Conservation (phyloP, 2,329 filamentous ascomycete species). For the Domatiomyces catenatus region DNA sequence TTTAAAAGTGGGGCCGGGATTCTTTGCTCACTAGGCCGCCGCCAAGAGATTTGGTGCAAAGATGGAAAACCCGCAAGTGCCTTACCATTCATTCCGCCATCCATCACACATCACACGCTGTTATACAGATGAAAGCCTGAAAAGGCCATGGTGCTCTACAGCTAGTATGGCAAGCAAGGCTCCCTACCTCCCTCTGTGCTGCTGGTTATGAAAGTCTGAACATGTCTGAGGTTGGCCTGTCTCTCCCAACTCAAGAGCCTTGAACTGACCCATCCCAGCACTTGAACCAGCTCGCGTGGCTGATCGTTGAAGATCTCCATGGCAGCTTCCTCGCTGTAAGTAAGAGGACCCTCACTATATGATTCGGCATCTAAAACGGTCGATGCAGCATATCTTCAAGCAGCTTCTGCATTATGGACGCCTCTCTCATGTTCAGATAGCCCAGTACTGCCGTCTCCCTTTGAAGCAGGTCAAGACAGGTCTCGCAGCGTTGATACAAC, state of each 20-base stretch:
- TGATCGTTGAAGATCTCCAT: constrained; percentile 76
- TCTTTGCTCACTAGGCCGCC: neutral
- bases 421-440: constrained; percentile 53
- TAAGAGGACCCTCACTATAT: constrained; percentile 10
- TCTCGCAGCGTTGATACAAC: constrained; percentile 70
- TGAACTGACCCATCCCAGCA: constrained; percentile 2
- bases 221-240: neutral
- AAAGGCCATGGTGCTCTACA: neutral
- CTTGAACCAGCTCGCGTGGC: constrained; percentile 73
- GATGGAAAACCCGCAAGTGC: neutral
- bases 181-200: neutral
- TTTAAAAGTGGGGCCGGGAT: neutral
- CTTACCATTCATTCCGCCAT: neutral
- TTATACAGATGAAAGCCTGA: neutral
- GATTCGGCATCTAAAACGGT: constrained; percentile 4
- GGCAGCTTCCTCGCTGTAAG: constrained; percentile 84
- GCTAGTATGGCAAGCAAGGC: neutral
- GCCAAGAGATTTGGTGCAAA: neutral
- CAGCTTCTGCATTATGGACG: constrained; percentile 66
- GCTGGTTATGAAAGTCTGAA: neutral
- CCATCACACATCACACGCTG: neutral
- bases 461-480: constrained; percentile 66
- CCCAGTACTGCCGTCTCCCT: constrained; percentile 55
- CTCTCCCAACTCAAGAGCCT: constrained; percentile 1
- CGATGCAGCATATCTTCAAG: constrained; percentile 61